Evolutionary conservation across 106 monocot species (phyloP).

Genomic region (Triglochin maritima): DNA sequence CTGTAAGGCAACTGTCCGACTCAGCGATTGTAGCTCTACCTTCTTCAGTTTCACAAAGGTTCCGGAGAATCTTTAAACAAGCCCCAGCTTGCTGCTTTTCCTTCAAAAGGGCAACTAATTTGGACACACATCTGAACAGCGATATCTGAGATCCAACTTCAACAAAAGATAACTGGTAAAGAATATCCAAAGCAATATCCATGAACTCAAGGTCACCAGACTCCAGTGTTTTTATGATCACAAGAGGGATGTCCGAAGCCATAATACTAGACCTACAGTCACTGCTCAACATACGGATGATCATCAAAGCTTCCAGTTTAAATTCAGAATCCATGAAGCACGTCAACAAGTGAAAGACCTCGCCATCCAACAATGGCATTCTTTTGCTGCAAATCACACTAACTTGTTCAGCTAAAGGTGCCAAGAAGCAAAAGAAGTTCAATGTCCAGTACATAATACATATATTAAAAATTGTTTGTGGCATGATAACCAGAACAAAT

Average conservation of each 20-base stretch:
- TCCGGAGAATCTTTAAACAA: constrained; percentile 44
- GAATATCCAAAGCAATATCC: constrained; percentile 33
- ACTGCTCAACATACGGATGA: constrained; percentile 33
- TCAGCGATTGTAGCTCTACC: constrained; percentile 26
- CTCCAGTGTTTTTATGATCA: constrained; percentile 31
- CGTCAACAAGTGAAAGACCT: constrained; percentile 27
- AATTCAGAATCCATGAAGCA: constrained; percentile 45
- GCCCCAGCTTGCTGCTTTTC: constrained; percentile 18
- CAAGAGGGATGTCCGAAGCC: constrained; percentile 23
- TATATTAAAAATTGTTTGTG: neutral
- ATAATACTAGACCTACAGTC: constrained; percentile 20
- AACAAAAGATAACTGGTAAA: constrained; percentile 39
- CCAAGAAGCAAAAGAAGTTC: neutral
- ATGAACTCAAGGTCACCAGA: constrained; percentile 25
- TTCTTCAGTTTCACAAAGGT: constrained; percentile 37
- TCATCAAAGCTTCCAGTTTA: constrained; percentile 36
- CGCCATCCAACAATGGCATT: constrained; percentile 30
- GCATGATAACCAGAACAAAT: neutral
- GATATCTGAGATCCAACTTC: constrained; percentile 34
- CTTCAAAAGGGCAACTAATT: constrained; percentile 28
- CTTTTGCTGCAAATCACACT: constrained; percentile 31
- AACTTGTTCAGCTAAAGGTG: constrained; percentile 27
- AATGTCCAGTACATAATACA: neutral
- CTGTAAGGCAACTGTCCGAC: constrained; percentile 38
- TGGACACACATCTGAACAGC: constrained; percentile 30